Evolutionary conservation across 2,329 filamentous ascomycete genomes (phyloP).

Genomic region (Pseudopyricularia javanii): DNA sequence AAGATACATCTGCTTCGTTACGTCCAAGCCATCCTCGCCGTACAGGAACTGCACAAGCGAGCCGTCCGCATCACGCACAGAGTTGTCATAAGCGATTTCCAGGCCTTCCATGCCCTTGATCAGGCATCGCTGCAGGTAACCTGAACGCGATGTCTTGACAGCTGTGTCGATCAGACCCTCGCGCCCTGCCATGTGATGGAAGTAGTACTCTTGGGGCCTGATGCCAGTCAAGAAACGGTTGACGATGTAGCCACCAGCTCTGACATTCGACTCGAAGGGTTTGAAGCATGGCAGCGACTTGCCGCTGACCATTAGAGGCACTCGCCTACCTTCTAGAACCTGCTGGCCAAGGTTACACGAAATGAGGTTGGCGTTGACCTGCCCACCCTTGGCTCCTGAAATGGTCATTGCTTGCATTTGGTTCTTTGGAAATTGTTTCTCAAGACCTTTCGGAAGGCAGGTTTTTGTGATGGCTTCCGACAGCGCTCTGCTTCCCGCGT

Average conservation of each 20-base stretch:
- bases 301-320: slow-evolving; percentile 94
- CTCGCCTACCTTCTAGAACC: slow-evolving; percentile 85
- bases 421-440: slow-evolving; percentile 89
- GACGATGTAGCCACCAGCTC: slow-evolving; percentile 86
- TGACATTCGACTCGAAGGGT: slow-evolving; percentile 77
- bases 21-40: slow-evolving; percentile 89
- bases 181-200: slow-evolving; percentile 98
- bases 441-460: slow-evolving; percentile 70
- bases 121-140: slow-evolving; percentile 90
- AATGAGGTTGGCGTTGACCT: slow-evolving; percentile 93
- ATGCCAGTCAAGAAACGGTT: slow-evolving; percentile 97
- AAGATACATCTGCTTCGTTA: slow-evolving; percentile 87
- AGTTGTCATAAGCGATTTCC: slow-evolving; percentile 83
- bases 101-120: slow-evolving; percentile 98
- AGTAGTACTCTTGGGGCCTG: slow-evolving; percentile 94
- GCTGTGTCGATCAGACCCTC: slow-evolving; percentile 98
- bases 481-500: slow-evolving; percentile 53
- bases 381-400: slow-evolving; percentile 85
- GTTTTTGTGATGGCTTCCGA: slow-evolving; percentile 67
- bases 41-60: slow-evolving; percentile 91
- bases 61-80: slow-evolving; percentile 87
- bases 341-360: slow-evolving; percentile 97
- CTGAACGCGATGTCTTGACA: slow-evolving; percentile 94
- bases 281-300: slow-evolving; percentile 92
- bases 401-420: slow-evolving; percentile 99